These are phyloP conservation scores for Tetraselmis chui DNA, from an alignment of 139 green algal genomes.

Conservation along the genomic window DNA sequence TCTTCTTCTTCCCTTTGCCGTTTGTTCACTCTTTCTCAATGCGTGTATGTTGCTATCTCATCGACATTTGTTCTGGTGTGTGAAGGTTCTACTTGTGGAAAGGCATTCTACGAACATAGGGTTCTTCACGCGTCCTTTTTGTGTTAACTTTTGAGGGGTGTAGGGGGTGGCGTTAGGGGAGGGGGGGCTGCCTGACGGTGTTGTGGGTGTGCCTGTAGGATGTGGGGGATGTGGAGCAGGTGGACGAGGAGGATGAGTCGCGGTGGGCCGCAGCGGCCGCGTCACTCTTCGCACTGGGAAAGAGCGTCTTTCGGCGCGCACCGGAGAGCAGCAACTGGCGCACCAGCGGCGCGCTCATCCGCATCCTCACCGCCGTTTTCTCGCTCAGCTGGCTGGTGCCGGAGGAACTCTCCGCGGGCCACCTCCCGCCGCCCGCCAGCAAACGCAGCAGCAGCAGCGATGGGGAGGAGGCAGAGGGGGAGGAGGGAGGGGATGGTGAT, in stretches of 20 bases:
- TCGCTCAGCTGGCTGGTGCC: background rate
- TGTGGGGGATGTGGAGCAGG: background rate
- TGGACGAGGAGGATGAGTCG: background rate
- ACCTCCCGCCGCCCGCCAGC: background rate
- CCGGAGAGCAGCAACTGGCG: background rate
- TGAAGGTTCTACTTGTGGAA: too few species aligned
- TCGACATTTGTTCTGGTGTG: too few species aligned
- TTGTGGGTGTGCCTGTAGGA: too few species aligned
- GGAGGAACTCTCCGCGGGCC: background rate
- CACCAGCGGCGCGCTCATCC: background rate
- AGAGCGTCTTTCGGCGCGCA: background rate
- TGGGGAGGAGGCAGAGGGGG: background rate
- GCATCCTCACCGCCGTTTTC: background rate
- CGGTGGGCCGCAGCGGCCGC: background rate
- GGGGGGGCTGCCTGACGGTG: too few species aligned
- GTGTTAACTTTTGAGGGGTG: too few species aligned
- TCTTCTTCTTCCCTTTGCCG: too few species aligned
- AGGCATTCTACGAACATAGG: too few species aligned
- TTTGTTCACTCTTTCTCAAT: too few species aligned
- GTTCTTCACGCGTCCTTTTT: too few species aligned
- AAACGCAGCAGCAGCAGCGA: background rate
- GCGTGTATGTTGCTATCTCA: too few species aligned
- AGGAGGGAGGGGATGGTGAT: too few species aligned
- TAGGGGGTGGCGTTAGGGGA: too few species aligned
- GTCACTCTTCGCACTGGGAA: background rate